Conservation (phyloP, 768 basidiomycete species). For the Phylloporus rhodoxanthus region DNA sequence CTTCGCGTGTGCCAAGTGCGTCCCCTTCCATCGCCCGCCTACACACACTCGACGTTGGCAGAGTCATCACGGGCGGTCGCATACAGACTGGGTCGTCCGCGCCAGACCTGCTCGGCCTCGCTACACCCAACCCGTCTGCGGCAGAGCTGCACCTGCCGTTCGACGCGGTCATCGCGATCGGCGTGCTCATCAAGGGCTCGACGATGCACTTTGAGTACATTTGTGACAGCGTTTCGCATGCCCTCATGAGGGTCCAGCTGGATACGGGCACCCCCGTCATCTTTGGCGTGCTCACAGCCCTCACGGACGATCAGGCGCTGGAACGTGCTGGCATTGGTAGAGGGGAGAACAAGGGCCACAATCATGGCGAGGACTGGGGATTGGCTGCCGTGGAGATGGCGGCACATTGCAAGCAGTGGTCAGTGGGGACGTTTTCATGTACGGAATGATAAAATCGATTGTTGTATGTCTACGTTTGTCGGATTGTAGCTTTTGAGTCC, state of each 20-base stretch:
- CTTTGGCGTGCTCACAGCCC: slow-evolving; percentile 91
- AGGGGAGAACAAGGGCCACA: slow-evolving; percentile 73
- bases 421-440: slow-evolving; percentile 54
- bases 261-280: slow-evolving; percentile 93
- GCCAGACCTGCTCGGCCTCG: slow-evolving; percentile 65
- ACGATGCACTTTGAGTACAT: slow-evolving; percentile 99
- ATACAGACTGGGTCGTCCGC: slow-evolving; percentile 72
- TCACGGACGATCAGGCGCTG: slow-evolving; percentile 91
- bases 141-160: slow-evolving; percentile 59
- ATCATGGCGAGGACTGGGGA: slow-evolving; percentile 99
- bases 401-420: slow-evolving; percentile 58
- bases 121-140: slow-evolving; percentile 25
- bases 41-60: slow-evolving; percentile 29
- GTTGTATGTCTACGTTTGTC: slow-evolving; percentile 6
- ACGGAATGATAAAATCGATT: not conserved
- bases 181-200: slow-evolving; percentile 94
- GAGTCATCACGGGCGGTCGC: slow-evolving; percentile 85
- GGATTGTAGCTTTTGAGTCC: not conserved
- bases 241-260: slow-evolving; percentile 89
- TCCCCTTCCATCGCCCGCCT: slow-evolving; percentile 3
- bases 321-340: slow-evolving; percentile 86
- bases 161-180: slow-evolving; percentile 94
- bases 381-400: slow-evolving; percentile 94
- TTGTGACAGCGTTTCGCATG: slow-evolving; percentile 87
- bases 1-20: slow-evolving; percentile 76